A percentile compares a stretch with the other conserved stretches of the same genome.
Conservation (phyloP, 2,329 filamentous ascomycete genomes). For the Endoconidiophora polonica region DNA sequence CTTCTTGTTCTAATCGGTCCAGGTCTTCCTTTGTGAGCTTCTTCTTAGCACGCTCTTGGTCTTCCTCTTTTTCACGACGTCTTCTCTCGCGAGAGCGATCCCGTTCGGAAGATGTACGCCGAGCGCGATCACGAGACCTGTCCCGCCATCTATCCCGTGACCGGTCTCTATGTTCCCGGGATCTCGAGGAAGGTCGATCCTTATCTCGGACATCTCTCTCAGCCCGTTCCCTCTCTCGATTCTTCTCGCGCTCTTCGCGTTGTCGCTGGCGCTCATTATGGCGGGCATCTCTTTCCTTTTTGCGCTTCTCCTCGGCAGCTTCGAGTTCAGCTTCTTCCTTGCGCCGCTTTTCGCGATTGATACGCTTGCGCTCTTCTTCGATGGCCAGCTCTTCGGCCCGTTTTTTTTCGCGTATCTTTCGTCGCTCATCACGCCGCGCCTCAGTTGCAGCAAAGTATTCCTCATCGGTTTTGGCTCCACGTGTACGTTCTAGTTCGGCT, state of each 20-base stretch:
- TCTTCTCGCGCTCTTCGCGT: slow-evolving; percentile 36
- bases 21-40: slow-evolving; percentile 41
- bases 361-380: slow-evolving; percentile 43
- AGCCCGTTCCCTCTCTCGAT: slow-evolving; percentile 23
- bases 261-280: slow-evolving; percentile 35
- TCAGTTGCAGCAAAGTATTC: slow-evolving; percentile 55
- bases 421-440: slow-evolving; percentile 41
- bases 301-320: slow-evolving; percentile 32
- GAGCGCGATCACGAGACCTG: slow-evolving; percentile 12
- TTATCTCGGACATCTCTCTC: slow-evolving; percentile 20
- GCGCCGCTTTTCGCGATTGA: slow-evolving; percentile 39
- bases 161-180: slow-evolving; percentile 7
- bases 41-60: slow-evolving; percentile 31
- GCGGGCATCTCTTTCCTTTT: slow-evolving; percentile 33
- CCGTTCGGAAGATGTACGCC: slow-evolving; percentile 11
- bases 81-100: slow-evolving; percentile 18
- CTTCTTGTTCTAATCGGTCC: slow-evolving; percentile 39
- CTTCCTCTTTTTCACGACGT: slow-evolving; percentile 22
- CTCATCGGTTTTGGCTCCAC: slow-evolving; percentile 56
- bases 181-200: slow-evolving; percentile 12
- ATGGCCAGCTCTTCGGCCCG: slow-evolving; percentile 41
- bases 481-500: slow-evolving; percentile 45
- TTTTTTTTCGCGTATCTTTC: slow-evolving; percentile 43
- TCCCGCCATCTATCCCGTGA: slow-evolving; percentile 13
- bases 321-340: slow-evolving; percentile 31